Base-by-base conservation (phyloP, 768 basidiomycete genomes). In the Amanita pseudoporphyria region DNA sequence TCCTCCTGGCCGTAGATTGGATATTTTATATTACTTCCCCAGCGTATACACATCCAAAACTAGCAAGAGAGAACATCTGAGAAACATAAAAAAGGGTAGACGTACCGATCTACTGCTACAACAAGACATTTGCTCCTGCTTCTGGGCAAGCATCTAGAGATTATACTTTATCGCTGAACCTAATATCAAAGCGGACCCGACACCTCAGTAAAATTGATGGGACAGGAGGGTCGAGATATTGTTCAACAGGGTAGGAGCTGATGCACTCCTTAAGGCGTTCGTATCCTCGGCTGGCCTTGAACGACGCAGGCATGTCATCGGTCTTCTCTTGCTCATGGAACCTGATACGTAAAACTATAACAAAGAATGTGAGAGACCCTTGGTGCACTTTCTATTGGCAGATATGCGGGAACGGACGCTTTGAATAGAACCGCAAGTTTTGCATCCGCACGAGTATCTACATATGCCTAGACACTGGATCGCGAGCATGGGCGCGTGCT, bases 1-100 rank as follows among this genome's bases (percentile, higher is more conserved):
- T 32, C 69, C 70, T 21, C 73, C 72, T 7, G 67, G 59, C 13
- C 75, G 76, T 43, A 69, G 61, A 31, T 33, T 57, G 3, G 73
- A 74, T 44, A 32, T 63, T 2, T 30, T 46, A 1, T 74, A 70
- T 53, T 75, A 74, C 48, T 76, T 73, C 52, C 45, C 45, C 14
- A 55, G 67, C 3, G 61, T 56, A 73, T 74, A 56, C 51, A 69
- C 54, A 36, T 3, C 40, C 36, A 12, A 45, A 35, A 14, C 14
- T 45, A 14, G 38, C 38, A 35, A 6, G 1, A 32, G 3, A 19
- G 12, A n/a, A n/a, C 18, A 24, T 49, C 19, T 38, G 24, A 39
- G 19, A 24, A 51, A n/a, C n/a, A 35, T 36, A 37, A 36, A 28
- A 2, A 52, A 47, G 9, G 54, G 58, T 3, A 26, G 51, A n/a